A percentile compares a stretch with the other conserved stretches of the same genome.
Conservation (phyloP, 108 stramenopile genomes). For the Skeletonema grethae region DNA sequence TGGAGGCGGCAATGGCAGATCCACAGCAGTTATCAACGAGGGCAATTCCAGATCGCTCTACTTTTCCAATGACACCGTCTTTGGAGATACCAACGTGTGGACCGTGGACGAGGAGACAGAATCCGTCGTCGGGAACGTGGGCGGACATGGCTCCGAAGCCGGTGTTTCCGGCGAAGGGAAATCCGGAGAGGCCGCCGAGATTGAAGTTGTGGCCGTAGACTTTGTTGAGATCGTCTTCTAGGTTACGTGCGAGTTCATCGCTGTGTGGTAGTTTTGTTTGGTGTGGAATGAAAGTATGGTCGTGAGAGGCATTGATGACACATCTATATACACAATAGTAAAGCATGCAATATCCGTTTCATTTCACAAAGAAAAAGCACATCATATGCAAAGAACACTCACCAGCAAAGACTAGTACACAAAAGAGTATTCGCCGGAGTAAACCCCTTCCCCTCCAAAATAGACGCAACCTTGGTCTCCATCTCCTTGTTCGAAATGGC, state of each 20-base stretch:
- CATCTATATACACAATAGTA: too few relatives aligned
- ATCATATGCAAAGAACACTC: conserved; percentile 39
- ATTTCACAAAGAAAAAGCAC: too few relatives aligned
- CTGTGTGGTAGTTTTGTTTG: too few relatives aligned
- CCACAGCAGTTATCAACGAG: conserved; percentile 67
- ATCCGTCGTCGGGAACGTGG: conserved; percentile 71
- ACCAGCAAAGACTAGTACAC: conserved; percentile 13
- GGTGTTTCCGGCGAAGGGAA: conserved; percentile 62
- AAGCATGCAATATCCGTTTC: too few relatives aligned
- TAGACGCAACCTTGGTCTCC: neutral
- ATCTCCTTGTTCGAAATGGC: conserved; percentile 15
- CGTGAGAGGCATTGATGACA: too few relatives aligned
- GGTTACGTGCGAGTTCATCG: conserved; percentile 63
- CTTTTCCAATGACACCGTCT: conserved; percentile 62
- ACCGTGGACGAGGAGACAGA: conserved; percentile 60
- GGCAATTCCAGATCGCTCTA: conserved; percentile 58
- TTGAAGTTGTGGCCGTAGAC: conserved; percentile 46
- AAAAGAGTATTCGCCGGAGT: conserved; percentile 12
- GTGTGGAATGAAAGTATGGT: too few relatives aligned
- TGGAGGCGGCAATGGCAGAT: conserved; percentile 60
- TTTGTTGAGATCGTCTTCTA: conserved; percentile 54
- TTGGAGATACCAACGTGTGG: conserved; percentile 72
- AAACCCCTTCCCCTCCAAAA: conserved; percentile 13
- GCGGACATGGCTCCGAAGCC: conserved; percentile 66
- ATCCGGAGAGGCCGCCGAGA: conserved; percentile 64